phyloP scores from a whole-genome alignment of 306 rosid species.

The Echinosophora koreensis region DNA sequence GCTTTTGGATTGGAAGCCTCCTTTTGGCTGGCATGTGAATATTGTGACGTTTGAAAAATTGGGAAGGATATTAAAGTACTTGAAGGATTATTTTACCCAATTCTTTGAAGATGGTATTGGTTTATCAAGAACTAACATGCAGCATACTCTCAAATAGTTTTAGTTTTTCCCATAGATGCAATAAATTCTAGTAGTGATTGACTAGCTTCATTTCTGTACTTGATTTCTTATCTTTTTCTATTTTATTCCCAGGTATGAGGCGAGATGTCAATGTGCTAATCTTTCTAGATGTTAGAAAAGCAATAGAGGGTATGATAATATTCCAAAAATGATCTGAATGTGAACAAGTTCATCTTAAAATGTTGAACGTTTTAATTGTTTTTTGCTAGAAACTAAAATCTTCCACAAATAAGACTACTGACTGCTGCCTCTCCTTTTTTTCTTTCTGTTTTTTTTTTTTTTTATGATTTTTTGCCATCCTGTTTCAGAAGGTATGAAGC shows the following conservation, averaged over 20 bases:
- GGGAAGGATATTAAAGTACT: background rate
- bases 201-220: background rate
- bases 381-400: background rate
- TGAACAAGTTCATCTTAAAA: slow-evolving; percentile 31
- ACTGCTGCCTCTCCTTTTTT: background rate
- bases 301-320: slow-evolving; percentile 71
- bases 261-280: slow-evolving; percentile 76
- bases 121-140: background rate
- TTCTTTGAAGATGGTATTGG: background rate
- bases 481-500: slow-evolving; percentile 87
- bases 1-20: slow-evolving; percentile 4
- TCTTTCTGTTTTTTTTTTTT: background rate
- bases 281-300: slow-evolving; percentile 75
- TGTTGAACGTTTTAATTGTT: background rate
- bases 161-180: slow-evolving; percentile 23
- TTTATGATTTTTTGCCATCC: background rate
- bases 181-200: background rate
- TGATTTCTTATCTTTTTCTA: background rate
- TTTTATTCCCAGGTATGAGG: slow-evolving; percentile 73
- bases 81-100: slow-evolving; percentile 2
- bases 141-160: slow-evolving; percentile 1
- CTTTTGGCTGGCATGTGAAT: slow-evolving; percentile 20
- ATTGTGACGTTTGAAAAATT: background rate
- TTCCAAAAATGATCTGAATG: background rate
- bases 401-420: slow-evolving; percentile 6